Percentiles rank a stretch among this genome's conserved stretches.
Conservation (phyloP, 2,329 filamentous ascomycete species). For the Cercospora sp. region DNA sequence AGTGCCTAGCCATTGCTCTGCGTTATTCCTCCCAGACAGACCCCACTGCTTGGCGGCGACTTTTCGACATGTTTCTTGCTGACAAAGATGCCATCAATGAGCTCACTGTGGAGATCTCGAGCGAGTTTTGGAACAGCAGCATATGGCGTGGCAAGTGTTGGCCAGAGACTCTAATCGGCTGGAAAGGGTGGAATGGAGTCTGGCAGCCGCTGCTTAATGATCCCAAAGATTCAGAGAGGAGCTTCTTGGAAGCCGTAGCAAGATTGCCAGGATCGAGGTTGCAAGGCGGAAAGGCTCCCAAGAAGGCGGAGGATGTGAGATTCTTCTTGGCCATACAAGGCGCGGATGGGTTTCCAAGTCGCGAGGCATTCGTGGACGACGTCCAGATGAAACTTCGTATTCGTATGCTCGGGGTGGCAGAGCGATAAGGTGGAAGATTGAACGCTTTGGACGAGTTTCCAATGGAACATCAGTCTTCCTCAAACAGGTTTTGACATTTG, state of each 20-base stretch:
- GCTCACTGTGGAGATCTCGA: conserved; percentile 13
- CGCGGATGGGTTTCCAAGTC: conserved; percentile 5
- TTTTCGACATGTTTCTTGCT: conserved; percentile 8
- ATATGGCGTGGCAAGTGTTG: conserved; percentile 9
- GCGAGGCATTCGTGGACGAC: conserved; percentile 18
- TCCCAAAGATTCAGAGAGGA: conserved; percentile 1
- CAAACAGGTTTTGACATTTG: background rate
- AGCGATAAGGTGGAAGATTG: background rate
- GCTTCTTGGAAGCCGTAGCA: conserved; percentile 15
- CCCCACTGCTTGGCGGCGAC: conserved; percentile 14
- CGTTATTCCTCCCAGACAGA: conserved; percentile 14
- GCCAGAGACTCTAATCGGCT: conserved; percentile 10
- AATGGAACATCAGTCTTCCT: background rate
- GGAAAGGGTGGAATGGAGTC: conserved; percentile 12
- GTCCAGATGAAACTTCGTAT: conserved; percentile 14
- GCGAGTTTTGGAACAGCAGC: conserved; percentile 16
- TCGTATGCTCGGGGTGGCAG: conserved; percentile 4
- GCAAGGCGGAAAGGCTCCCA: background rate
- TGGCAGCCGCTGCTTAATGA: conserved; percentile 7
- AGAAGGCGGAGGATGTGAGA: conserved; percentile 15
- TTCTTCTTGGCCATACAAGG: conserved; percentile 16
- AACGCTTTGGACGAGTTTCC: background rate
- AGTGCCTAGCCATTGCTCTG: background rate
- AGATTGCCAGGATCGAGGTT: conserved; percentile 13
- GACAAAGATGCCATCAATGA: conserved; percentile 13